Evolutionary conservation across 83 land plant genomes (phyloP), one percentile per base, ranked within the genome.

Genomic region (Isoetes engelmannii): DNA sequence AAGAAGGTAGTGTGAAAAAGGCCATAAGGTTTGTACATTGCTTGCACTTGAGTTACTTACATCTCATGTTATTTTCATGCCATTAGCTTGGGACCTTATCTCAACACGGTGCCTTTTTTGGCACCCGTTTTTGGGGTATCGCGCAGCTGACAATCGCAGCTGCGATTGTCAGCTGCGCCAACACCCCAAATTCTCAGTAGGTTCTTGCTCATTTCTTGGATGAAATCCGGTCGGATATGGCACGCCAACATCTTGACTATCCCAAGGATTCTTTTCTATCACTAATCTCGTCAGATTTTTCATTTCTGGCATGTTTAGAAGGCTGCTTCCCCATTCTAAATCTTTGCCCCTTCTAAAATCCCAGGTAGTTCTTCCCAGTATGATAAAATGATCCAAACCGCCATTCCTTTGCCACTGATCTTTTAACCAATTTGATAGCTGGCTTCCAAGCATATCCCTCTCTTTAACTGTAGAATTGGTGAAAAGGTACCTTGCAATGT

Each of bases 181-280:
- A n/a, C n/a, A n/a, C n/a, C n/a, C n/a, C n/a, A n/a, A n/a, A n/a
- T n/a, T n/a, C n/a, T n/a, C n/a, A n/a, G n/a, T n/a, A n/a, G n/a
- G 47, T n/a, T 76, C 69, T 9, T 7, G 43, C 4, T 67, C 76
- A 4, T 45, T 4, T 4, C 74, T 4, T 5, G 76, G 76, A 45
- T 74, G 76, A 46, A 74, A 74, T n/a, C 42, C 47, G 13, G 76
- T 74, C 15, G 76, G 76, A 13, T 74, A 74, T 6, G 76, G 76
- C 4, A 74, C 48, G 4, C 62, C 76, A 41, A 67, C 48, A 44
- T 74, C 74, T 6, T 50, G 6, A 20, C 48, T 8, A 18, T 74
- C 76, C 72, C 72, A 74, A 7, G 76, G 76, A 19, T 44, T 74
- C n/a, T 72, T 47, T 44, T 74, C 76, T 8, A 74, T 57, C 10